A percentile compares a stretch with the other conserved stretches of the same genome.
Evolutionary conservation across 1,284 basidiomycete genomes (phyloP).

Genomic region (Sphagnurus paluster): DNA sequence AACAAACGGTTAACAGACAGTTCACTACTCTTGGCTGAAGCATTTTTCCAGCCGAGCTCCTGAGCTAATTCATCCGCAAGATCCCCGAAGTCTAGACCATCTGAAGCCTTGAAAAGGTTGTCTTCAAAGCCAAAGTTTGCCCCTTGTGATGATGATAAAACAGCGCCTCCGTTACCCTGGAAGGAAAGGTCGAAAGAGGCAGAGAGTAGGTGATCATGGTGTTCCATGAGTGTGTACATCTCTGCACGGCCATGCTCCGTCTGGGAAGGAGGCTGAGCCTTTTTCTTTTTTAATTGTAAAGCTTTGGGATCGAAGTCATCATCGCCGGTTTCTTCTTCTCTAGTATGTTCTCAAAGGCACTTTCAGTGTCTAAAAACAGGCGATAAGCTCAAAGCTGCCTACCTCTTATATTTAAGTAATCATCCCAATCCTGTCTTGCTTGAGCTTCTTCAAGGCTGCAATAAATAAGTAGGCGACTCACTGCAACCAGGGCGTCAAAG

Average conservation of each 20-base stretch:
- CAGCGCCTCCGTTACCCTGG: conserved; percentile 34
- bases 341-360: conserved; percentile 1
- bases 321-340: conserved; percentile 39
- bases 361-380: background rate
- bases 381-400: background rate
- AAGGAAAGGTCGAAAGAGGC: conserved; percentile 65
- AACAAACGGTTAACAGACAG: too few relatives aligned
- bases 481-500: conserved; percentile 66
- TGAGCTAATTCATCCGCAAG: conserved; percentile 69
- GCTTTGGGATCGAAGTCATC: conserved; percentile 49
- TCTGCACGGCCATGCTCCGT: conserved; percentile 51
- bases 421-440: conserved; percentile 63
- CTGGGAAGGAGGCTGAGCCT: conserved; percentile 27
- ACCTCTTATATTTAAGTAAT: conserved; percentile 49
- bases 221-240: conserved; percentile 65
- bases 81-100: conserved; percentile 57
- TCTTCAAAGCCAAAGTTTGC: conserved; percentile 54
- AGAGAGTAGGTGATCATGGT: conserved; percentile 65
- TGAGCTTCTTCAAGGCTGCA: background rate
- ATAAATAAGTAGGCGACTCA: conserved; percentile 33
- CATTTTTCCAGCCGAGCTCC: conserved; percentile 69
- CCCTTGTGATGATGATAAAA: conserved; percentile 57
- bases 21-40: conserved; percentile 26
- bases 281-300: conserved; percentile 31
- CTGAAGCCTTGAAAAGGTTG: conserved; percentile 49